Evolutionary conservation across 2,329 filamentous ascomycete genomes (phyloP).

Genomic region (Fusarium algeriense): DNA sequence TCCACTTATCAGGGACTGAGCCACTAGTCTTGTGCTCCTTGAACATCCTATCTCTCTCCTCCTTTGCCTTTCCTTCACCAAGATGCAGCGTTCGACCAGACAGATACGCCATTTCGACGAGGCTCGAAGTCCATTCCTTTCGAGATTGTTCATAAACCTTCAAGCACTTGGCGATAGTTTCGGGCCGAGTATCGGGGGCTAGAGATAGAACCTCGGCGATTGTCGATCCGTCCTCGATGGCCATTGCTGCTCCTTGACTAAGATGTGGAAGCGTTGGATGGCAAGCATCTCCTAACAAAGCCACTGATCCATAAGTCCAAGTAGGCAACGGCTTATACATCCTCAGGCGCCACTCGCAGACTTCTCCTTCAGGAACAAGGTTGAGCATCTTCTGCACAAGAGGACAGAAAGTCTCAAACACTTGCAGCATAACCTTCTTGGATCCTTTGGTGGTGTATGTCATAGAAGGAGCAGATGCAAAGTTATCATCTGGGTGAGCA

Average conservation of each 20-base stretch:
- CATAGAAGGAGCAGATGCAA: slow-evolving; percentile 59
- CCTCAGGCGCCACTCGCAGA: slow-evolving; percentile 75
- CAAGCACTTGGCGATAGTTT: slow-evolving; percentile 44
- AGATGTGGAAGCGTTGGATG: slow-evolving; percentile 77
- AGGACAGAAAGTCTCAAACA: slow-evolving; percentile 72
- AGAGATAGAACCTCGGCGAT: slow-evolving; percentile 42
- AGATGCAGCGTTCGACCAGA: slow-evolving; percentile 67
- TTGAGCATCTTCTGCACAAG: slow-evolving; percentile 71
- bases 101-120: slow-evolving; percentile 44
- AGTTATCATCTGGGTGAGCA: slow-evolving; percentile 70
- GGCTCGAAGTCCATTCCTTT: slow-evolving; percentile 46
- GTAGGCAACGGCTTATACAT: slow-evolving; percentile 72
- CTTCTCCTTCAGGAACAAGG: slow-evolving; percentile 72
- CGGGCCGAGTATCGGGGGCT: slow-evolving; percentile 38
- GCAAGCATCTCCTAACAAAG: slow-evolving; percentile 73
- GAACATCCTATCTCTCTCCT: slow-evolving; percentile 70
- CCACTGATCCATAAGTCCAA: slow-evolving; percentile 68
- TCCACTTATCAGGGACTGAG: slow-evolving; percentile 75
- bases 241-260: slow-evolving; percentile 75
- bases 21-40: slow-evolving; percentile 63
- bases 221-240: slow-evolving; percentile 72
- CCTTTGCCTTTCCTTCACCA: slow-evolving; percentile 68
- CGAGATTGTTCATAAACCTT: slow-evolving; percentile 46
- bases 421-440: slow-evolving; percentile 70
- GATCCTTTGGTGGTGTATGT: slow-evolving; percentile 74